These are phyloP conservation scores for Puccinia hordei DNA, from an alignment of 1,284 basidiomycete species.

Conservation along the genomic window DNA sequence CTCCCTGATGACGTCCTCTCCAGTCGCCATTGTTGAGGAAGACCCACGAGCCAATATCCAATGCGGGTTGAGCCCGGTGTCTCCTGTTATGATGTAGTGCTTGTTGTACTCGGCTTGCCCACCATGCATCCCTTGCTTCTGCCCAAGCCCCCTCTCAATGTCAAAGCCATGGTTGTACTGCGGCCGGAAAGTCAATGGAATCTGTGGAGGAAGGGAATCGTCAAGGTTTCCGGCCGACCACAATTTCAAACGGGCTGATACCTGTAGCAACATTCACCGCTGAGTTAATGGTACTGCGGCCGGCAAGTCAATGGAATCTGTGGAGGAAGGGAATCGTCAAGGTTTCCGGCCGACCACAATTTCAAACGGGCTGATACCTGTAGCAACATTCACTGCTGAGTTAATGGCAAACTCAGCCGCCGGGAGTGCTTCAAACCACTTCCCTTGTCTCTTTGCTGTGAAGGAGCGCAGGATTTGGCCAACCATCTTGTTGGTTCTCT, in stretches of 20 bases:
- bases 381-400: background rate
- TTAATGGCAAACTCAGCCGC: conserved; percentile 10
- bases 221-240: background rate
- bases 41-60: too few species aligned
- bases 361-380: background rate
- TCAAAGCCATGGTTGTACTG: too few species aligned
- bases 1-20: too few species aligned
- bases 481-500: conserved; percentile 60
- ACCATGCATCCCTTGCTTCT: too few species aligned
- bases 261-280: background rate
- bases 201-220: background rate
- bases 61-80: too few species aligned
- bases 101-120: too few species aligned
- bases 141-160: too few species aligned
- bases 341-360: background rate
- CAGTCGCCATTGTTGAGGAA: too few species aligned
- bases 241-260: background rate
- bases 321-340: background rate
- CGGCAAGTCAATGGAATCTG: too few species aligned
- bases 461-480: conserved; percentile 53
- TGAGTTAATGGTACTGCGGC: conserved; percentile 2
- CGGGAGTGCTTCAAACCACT: background rate
- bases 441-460: background rate
- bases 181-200: too few species aligned
- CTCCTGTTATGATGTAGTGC: too few species aligned